phyloP scores from a whole-genome alignment of 345 rosid species.

The Aquilaria malaccensis region DNA sequence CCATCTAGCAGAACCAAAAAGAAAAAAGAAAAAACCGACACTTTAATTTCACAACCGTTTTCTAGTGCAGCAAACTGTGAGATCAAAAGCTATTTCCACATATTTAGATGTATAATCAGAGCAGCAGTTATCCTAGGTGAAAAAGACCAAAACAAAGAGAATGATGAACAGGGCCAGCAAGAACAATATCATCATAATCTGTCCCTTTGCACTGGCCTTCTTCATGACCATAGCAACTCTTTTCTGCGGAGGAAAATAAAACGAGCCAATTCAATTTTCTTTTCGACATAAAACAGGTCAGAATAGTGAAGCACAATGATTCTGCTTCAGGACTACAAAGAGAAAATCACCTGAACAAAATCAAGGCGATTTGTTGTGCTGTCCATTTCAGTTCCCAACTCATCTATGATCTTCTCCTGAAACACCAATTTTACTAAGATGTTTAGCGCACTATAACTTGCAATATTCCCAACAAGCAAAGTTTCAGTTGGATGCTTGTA shows the following conservation, averaged over 20 bases:
- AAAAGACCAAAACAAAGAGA: conserved; percentile 80
- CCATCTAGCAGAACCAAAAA: too few species aligned
- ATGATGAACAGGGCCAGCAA: conserved; percentile 74
- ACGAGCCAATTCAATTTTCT: conserved; percentile 3
- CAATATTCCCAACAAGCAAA: too few species aligned
- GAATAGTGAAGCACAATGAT: neutral
- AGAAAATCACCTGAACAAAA: conserved; percentile 75
- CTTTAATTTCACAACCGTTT: too few species aligned
- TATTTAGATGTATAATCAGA: too few species aligned
- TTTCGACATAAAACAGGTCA: neutral
- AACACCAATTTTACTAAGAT: conserved; percentile 11
- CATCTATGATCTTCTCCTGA: conserved; percentile 85
- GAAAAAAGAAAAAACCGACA: too few species aligned
- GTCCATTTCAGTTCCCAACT: conserved; percentile 82
- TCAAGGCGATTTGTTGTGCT: conserved; percentile 87
- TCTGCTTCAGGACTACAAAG: neutral
- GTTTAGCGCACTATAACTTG: too few species aligned
- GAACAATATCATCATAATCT: conserved; percentile 86
- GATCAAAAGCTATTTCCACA: too few species aligned
- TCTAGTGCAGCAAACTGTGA: too few species aligned
- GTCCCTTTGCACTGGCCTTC: conserved; percentile 93
- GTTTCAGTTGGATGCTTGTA: neutral
- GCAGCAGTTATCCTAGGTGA: conserved; percentile 31
- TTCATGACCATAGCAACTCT: conserved; percentile 97
- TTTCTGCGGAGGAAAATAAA: conserved; percentile 48